Evolutionary conservation across 78 protist species (phyloP).

Genomic region (Thecamonas trahens): DNA sequence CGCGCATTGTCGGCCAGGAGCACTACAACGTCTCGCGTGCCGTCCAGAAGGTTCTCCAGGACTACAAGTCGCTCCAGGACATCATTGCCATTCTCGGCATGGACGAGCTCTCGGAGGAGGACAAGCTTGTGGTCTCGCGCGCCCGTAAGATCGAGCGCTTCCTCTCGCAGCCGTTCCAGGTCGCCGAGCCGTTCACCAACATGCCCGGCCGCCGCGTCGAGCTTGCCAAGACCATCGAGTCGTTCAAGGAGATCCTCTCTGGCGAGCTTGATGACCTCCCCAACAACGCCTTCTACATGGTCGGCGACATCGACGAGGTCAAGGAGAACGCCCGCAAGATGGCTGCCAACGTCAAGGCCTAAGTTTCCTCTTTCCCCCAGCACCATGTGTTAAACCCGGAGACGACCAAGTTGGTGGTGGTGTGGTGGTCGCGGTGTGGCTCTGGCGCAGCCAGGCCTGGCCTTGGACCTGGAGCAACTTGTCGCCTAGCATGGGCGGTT

Average conservation of each 20-base stretch:
- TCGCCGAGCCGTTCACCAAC: conserved; percentile 97
- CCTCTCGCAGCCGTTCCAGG: conserved; percentile 98
- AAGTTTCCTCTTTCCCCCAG: too few species aligned
- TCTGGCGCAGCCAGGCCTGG: too few species aligned
- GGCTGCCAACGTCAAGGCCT: too few species aligned
- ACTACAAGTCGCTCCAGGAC: conserved; percentile 96
- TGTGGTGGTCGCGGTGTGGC: too few species aligned
- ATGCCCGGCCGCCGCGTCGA: conserved; percentile 82
- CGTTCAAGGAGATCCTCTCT: conserved; percentile 71
- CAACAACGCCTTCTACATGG: conserved; percentile 97
- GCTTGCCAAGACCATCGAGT: conserved; percentile 74
- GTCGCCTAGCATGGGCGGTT: too few species aligned
- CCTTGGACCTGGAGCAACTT: too few species aligned
- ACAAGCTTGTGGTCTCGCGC: conserved; percentile 91
- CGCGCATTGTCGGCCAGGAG: conserved; percentile 83
- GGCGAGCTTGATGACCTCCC: conserved; percentile 92
- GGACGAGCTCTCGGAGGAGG: conserved; percentile 96
- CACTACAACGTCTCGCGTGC: conserved; percentile 88
- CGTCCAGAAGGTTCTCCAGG: conserved; percentile 88
- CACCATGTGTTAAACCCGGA: too few species aligned
- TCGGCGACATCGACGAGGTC: conserved; percentile 83
- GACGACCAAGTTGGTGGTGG: too few species aligned
- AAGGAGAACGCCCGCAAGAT: conserved; percentile 75
- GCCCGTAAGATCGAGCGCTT: conserved; percentile 95
- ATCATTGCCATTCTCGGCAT: conserved; percentile 98